Base-by-base conservation (phyloP, 352 stramenopile genomes). In the Globisporangium ultimum region DNA sequence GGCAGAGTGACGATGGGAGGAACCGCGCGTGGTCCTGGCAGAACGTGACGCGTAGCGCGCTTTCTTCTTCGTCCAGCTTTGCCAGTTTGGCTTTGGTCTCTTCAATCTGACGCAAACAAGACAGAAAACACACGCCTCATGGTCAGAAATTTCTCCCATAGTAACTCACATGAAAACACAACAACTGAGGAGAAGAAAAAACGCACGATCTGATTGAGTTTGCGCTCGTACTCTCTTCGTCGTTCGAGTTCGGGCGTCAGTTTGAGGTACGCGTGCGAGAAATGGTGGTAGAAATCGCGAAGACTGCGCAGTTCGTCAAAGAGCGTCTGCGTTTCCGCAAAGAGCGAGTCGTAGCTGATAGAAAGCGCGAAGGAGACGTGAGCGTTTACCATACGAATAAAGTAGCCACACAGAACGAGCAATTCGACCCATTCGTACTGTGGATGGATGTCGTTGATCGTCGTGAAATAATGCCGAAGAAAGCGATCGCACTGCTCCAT, bases 401-500 rank as follows among this genome's bases (percentile, higher is more conserved):
- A 45, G 40, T 5, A 45, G 13, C 13, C 6, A n/a, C 12, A 17
- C 22, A 13, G 12, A 10, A 21, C 21, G 17, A 21, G 28, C 28
- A 46, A 73, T n/a, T 13, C 40, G 40, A n/a, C 40, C 4, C 4
- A n/a, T n/a, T 45, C 78, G 52, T 63, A 94, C 81, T 90, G 75
- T 14, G 80, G 75, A 42, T 89, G 78, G 15, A 90, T 84, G 50
- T 93, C 83, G 64, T 93, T 92, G 71, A 95, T 93, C 8, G 74
- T 89, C 10, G 80, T 87, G 58, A 93, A 95, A 22, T 91, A 90
- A 21, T 77, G 63, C 18, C 91, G 53, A 34, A 95, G 69, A 32
- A 87, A 87, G 3, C 82, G 78, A 54, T 95, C 85, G 47, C 85
- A 93, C 62, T 95, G 85, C 71, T 95, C 85, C 83, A 93, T 95